A percentile compares a stretch with the other conserved stretches of the same genome.
phyloP scores from a whole-genome alignment of 768 basidiomycete genomes.

The Neoboletus magnificus region DNA sequence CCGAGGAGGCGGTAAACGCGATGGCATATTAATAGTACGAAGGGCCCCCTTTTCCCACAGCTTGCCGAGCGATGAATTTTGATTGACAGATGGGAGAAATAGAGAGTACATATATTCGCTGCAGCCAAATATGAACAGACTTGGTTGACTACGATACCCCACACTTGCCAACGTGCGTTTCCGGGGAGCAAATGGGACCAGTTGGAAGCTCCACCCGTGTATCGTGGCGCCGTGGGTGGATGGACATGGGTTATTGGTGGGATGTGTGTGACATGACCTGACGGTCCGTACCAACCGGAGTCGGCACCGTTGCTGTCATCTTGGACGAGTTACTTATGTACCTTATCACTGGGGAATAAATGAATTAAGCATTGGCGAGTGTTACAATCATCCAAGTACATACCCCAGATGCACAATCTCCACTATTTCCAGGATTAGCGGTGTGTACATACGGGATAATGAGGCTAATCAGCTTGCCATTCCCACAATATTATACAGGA shows the following conservation, averaged over 20 bases:
- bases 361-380: too few species aligned
- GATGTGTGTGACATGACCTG: neutral
- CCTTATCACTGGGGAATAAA: too few species aligned
- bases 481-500: neutral
- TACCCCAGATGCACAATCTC: too few species aligned
- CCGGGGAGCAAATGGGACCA: neutral
- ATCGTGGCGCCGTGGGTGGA: neutral
- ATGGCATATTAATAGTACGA: too few species aligned
- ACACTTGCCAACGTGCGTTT: neutral
- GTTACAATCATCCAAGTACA: too few species aligned
- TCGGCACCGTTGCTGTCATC: too few species aligned
- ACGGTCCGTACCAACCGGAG: too few species aligned
- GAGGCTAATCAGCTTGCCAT: neutral
- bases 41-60: neutral
- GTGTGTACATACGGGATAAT: too few species aligned
- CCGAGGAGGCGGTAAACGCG: neutral
- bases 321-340: too few species aligned
- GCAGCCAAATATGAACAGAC: neutral
- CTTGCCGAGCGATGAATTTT: neutral
- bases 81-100: neutral
- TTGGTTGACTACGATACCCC: neutral
- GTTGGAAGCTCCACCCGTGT: neutral
- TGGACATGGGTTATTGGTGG: too few species aligned
- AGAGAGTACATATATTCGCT: neutral
- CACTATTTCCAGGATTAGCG: too few species aligned